phyloP scores from a whole-genome alignment of 768 basidiomycete genomes.

The Suillus fuscotomentosus region DNA sequence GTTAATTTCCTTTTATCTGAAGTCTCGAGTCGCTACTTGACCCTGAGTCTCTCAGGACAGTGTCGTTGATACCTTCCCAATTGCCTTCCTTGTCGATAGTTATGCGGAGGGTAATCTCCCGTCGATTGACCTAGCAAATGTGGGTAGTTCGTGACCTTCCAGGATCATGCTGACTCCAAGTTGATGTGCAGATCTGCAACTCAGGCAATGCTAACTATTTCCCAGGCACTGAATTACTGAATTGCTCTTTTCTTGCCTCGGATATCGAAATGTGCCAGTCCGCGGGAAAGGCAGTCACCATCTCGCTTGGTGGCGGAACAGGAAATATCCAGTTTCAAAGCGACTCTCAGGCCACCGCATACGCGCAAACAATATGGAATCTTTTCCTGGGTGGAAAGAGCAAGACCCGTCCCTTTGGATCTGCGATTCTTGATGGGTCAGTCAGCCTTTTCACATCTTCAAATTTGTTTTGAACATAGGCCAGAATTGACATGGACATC shows the following conservation, averaged over 20 bases:
- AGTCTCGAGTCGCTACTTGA: neutral
- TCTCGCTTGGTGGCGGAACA: conserved; percentile 60
- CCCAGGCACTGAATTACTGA: conserved; percentile 59
- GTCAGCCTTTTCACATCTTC: conserved; percentile 5
- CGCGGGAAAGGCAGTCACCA: conserved; percentile 56
- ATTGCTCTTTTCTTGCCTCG: conserved; percentile 58
- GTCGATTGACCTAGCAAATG: conserved; percentile 60
- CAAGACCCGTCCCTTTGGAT: conserved; percentile 66
- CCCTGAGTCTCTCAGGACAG: conserved; percentile 39
- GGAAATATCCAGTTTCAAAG: conserved; percentile 61
- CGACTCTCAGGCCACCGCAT: conserved; percentile 53
- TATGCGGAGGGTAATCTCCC: conserved; percentile 58
- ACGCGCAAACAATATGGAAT: conserved; percentile 67
- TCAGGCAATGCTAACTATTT: conserved; percentile 55
- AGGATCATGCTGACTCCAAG: neutral
- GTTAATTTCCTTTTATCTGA: conserved; percentile 6
- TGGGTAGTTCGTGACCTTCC: conserved; percentile 19
- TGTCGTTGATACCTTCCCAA: conserved; percentile 54
- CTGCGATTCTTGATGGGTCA: conserved; percentile 70
- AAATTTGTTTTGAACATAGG: neutral
- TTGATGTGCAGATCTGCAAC: conserved; percentile 54
- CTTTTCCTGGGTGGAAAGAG: conserved; percentile 66
- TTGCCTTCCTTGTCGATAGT: conserved; percentile 62
- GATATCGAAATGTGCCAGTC: conserved; percentile 67
- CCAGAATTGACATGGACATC: conserved; percentile 45